Base-by-base conservation (phyloP, 1,284 basidiomycete species). In the Apiotrichum brassicae region DNA sequence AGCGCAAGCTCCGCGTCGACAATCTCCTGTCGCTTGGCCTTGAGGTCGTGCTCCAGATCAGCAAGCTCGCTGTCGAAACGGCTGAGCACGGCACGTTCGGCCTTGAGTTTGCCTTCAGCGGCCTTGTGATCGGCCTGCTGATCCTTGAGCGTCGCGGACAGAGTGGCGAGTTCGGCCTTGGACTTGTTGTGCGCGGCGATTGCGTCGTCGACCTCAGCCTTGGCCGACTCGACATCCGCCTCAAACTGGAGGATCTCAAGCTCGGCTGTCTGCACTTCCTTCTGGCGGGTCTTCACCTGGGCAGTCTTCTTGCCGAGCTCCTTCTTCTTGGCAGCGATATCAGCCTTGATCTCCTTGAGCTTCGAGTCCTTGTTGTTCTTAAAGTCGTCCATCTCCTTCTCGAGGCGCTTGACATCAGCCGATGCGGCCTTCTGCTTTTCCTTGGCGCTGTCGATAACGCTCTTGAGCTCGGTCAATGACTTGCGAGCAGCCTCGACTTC, bases 281-380 rank as follows among this genome's bases (percentile, higher is more conserved):
- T 93, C 64, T 95, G 90, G 55, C 85, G 80, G 18, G 81, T 81
- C 76, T 97, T 97, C 58, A 97, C 82, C 23, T 78, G 76, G 1
- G 85, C 82, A 2, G 83, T 79, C 66, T 91, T 84, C 73, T 90
- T 88, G 65, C 86, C 84, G 11, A 94, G 76, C 6, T 81, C 81
- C 16, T 81, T 77, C 73, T 94, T 95, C 72, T 89, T 85, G 65
- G 81, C 83, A 14, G 79, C 78, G 56, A 97, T 90, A 52, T 84
- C 82, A 20, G 79, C 89, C 78, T 92, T 94, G 61, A 98, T 82
- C 70, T 97, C 86, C 35, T 87, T 87, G 48, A 93, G 86, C 75
- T 98, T 98, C 41, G 89, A 89, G 50, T 97, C 94, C 71, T 97
- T 95, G 77, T 99, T 93, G 71, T 91, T 85, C 76, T 95, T 93